Base-by-base conservation (phyloP, 768 basidiomycete genomes). In the Xerocomus spinulosus region DNA sequence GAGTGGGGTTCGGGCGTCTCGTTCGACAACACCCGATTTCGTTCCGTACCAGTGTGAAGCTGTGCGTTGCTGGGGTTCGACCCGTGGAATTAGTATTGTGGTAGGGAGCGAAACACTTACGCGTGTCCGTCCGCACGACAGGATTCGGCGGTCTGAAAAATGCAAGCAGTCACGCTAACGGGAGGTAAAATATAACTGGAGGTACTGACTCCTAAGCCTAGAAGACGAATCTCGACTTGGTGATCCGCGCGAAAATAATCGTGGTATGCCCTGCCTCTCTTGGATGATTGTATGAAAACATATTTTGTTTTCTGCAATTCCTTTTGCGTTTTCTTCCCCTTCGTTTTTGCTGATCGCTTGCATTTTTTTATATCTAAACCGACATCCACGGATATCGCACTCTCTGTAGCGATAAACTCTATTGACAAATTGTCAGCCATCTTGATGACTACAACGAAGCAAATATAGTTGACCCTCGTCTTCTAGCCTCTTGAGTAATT, bases 211-310 rank as follows among this genome's bases (percentile, higher is more conserved):
- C 76, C 58, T 25, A 89, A 56, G n/a, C 80, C 83, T 33, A 89
- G 63, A 44, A 87, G 62, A 23, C 71, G 73, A 56, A 69, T 78
- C 67, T 88, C 86, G 30, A 79, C 74, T 21, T 76, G 70, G 8
- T 70, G 71, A 48, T 78, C 73, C 29, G 83, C 80, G 48, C 79
- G 72, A 67, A 91, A 91, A 58, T 89, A 87, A 57, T 88, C 78
- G 29, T 67, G 57, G 61, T 87, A 90, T 45, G 67, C 72, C 36
- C 68, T 50, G 9, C 71, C 72, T 35, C 65, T 63, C 40, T 73
- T 69, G 30, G 74, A 73, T 9, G 72, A 62, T 32, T 61, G 67
- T 47, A 84, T 75, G 63, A 88, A 87, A 12, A 73, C 62, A 52
- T 81, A 88, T 60, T 70, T 73, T 18, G 74, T 59, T 56, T 79